Evolutionary conservation across 768 basidiomycete species (phyloP).

Genomic region (Russula sp.): DNA sequence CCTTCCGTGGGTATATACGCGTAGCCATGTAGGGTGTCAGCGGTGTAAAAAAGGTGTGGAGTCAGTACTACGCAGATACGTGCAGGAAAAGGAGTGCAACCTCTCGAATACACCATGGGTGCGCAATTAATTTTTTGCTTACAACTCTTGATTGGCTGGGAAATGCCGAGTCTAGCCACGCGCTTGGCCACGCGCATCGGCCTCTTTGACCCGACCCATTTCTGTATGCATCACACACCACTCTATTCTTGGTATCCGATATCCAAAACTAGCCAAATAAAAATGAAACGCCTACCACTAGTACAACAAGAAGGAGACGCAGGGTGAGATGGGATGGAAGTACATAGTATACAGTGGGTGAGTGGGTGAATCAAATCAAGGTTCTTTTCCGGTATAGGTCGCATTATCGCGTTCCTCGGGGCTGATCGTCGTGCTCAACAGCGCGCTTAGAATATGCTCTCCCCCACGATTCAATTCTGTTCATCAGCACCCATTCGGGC

Average conservation of each 20-base stretch:
- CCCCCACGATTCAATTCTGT: conserved; percentile 31
- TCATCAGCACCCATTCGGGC: conserved; percentile 31
- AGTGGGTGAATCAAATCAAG: conserved; percentile 8
- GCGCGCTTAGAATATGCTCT: conserved; percentile 27
- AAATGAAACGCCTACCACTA: too few species aligned
- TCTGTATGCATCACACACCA: not conserved
- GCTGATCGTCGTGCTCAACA: conserved; percentile 28
- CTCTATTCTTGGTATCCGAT: not conserved
- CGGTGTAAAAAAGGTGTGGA: too few species aligned
- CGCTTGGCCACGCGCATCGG: too few species aligned
- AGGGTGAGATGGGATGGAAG: not conserved
- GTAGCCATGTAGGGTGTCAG: too few species aligned
- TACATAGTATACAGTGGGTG: not conserved
- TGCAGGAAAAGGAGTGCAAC: too few species aligned
- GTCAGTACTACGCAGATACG: too few species aligned
- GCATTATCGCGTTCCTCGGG: conserved; percentile 26
- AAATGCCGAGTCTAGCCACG: too few species aligned
- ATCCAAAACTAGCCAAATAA: not conserved
- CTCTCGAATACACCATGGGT: too few species aligned
- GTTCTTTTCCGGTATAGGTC: conserved; percentile 27
- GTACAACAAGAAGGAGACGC: not conserved
- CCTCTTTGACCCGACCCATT: too few species aligned
- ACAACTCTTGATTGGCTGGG: not conserved
- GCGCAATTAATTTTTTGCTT: too few species aligned
- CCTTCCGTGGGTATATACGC: too few species aligned